Conservation (phyloP, 2,329 filamentous ascomycete species). For the Metarhizium rileyi region DNA sequence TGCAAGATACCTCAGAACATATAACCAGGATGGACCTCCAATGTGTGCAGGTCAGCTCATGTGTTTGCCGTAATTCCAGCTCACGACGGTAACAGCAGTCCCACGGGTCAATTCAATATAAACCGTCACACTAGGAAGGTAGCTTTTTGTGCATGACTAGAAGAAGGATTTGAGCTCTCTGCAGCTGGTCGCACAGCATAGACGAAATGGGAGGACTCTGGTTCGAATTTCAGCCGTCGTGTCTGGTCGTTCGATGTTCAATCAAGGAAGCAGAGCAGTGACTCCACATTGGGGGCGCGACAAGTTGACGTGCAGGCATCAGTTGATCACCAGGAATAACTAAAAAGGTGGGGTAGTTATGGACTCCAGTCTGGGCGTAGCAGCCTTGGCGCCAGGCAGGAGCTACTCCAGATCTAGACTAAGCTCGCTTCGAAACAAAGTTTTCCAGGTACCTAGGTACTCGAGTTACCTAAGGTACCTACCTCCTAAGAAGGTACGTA, state of each 20-base stretch:
- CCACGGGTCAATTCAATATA: no score
- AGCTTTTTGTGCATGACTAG: no score
- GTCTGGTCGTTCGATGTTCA: not conserved
- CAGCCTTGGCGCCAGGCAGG: not conserved
- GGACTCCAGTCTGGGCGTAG: not conserved
- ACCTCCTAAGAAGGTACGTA: no score
- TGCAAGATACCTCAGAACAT: not conserved
- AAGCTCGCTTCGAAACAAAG: no score
- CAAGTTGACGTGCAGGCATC: not conserved
- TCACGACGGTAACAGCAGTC: not conserved
- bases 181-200: not conserved
- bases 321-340: no score
- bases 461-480: no score
- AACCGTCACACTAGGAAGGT: no score
- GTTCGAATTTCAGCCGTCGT: not conserved
- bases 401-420: not conserved
- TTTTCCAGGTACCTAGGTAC: no score
- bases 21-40: not conserved
- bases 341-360: not conserved
- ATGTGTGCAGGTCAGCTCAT: not conserved
- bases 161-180: not conserved
- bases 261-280: no score
- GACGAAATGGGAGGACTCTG: not conserved
- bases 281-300: conserved; percentile 2
- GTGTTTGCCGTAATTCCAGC: not conserved